Evolutionary conservation across 2,329 filamentous ascomycete species (phyloP).

Genomic region (Colletotrichum sp.): DNA sequence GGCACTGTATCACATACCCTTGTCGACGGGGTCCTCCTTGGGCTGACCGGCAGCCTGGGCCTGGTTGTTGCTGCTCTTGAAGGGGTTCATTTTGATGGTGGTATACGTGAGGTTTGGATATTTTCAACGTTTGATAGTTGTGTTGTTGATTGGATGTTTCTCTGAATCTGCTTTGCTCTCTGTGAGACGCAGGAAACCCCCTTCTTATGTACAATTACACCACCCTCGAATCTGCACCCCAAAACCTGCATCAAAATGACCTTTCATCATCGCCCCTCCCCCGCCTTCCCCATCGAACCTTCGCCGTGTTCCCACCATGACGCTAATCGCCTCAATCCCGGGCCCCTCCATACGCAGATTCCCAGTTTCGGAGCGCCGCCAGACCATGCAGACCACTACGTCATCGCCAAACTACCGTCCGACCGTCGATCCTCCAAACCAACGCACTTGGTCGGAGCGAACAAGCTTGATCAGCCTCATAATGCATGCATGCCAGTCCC

Average conservation of each 20-base stretch:
- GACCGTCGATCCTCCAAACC: background rate
- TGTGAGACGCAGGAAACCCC: background rate
- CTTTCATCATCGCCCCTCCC: background rate
- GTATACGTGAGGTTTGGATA: background rate
- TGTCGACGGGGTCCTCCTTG: conserved; percentile 42
- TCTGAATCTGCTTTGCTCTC: too few species aligned
- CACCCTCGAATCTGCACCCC: background rate
- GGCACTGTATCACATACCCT: conserved; percentile 31
- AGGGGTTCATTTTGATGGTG: background rate
- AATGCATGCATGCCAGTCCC: background rate
- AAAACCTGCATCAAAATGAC: background rate
- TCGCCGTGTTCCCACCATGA: background rate
- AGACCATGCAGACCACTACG: background rate
- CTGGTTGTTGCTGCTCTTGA: conserved; percentile 8
- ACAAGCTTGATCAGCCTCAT: background rate
- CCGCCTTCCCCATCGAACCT: background rate
- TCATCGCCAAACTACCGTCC: background rate
- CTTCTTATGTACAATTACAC: background rate
- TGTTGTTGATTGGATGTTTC: background rate
- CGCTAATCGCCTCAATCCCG: background rate
- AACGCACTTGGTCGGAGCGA: background rate
- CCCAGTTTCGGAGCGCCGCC: conserved; percentile 3
- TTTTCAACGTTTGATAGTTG: too few species aligned
- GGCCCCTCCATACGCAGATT: background rate
- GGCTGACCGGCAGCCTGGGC: background rate